These are phyloP conservation scores for Acanthamoeba lenticulata DNA, from an alignment of 208 protist genomes.

Conservation along the genomic window DNA sequence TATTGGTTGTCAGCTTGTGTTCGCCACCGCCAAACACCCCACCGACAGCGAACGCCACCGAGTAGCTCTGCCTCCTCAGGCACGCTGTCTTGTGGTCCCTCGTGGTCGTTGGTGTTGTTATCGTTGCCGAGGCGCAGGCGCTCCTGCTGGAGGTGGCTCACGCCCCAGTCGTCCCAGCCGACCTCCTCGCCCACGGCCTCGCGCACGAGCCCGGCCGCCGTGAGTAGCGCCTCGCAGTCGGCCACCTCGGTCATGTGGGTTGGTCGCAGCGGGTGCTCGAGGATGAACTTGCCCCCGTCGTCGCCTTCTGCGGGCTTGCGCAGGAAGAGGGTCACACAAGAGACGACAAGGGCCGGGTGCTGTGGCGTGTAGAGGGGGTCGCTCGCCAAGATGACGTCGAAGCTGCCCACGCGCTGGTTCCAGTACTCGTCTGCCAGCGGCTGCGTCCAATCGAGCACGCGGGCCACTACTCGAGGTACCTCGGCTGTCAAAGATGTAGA, in stretches of 20 bases:
- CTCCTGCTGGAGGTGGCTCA: background rate
- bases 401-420: background rate
- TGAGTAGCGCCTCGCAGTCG: background rate
- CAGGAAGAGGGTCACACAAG: background rate
- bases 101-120: too few species aligned
- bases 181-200: background rate
- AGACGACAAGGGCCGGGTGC: background rate
- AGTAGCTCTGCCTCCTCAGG: background rate
- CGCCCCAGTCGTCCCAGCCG: background rate
- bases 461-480: too few species aligned
- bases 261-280: background rate
- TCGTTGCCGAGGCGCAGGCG: background rate
- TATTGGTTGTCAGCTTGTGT: too few species aligned
- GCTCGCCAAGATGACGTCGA: conserved; percentile 1
- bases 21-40: background rate
- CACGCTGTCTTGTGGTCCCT: too few species aligned
- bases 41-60: background rate
- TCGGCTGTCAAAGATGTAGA: too few species aligned
- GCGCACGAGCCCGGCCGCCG: background rate
- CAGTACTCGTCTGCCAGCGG: background rate
- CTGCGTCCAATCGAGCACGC: background rate
- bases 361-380: background rate
- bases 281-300: background rate
- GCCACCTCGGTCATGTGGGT: background rate
- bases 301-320: background rate